phyloP scores from a whole-genome alignment of 192 early-diverging fungal genomes.

The Backusella tarrabulga region DNA sequence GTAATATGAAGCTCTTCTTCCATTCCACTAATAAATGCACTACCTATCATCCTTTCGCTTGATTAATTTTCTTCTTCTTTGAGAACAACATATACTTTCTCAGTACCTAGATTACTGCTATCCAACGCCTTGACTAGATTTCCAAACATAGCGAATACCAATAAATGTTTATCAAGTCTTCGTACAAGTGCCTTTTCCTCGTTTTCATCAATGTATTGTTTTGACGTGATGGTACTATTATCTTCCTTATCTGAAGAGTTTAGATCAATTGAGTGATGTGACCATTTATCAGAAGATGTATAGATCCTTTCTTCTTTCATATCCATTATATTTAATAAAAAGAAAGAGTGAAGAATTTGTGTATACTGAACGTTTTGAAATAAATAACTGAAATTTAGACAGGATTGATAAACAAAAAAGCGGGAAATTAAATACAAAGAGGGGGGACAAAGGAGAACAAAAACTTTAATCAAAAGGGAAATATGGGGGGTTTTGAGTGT shows the following conservation, averaged over 20 bases:
- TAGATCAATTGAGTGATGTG: background rate
- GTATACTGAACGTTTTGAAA: background rate
- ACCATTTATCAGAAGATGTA: background rate
- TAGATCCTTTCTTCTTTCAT: background rate
- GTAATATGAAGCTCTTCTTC: constrained; percentile 40
- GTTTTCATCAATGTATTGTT: background rate
- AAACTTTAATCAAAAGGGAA: background rate
- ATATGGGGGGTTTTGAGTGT: background rate
- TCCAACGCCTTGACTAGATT: constrained; percentile 39
- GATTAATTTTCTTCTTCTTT: background rate
- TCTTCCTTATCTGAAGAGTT: background rate
- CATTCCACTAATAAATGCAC: constrained; percentile 42
- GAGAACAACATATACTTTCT: background rate
- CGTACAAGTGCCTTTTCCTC: constrained; percentile 28
- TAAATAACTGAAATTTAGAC: background rate
- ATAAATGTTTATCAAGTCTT: constrained; percentile 30
- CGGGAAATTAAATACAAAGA: background rate
- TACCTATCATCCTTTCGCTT: constrained; percentile 16
- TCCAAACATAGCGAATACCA: constrained; percentile 41
- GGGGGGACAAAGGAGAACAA: background rate
- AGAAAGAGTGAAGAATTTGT: background rate
- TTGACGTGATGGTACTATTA: background rate
- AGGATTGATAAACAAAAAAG: background rate
- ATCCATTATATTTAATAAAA: background rate
- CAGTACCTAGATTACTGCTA: constrained; percentile 31